Conservation (phyloP, 495 filamentous ascomycete genomes). For the Podospora comata region DNA sequence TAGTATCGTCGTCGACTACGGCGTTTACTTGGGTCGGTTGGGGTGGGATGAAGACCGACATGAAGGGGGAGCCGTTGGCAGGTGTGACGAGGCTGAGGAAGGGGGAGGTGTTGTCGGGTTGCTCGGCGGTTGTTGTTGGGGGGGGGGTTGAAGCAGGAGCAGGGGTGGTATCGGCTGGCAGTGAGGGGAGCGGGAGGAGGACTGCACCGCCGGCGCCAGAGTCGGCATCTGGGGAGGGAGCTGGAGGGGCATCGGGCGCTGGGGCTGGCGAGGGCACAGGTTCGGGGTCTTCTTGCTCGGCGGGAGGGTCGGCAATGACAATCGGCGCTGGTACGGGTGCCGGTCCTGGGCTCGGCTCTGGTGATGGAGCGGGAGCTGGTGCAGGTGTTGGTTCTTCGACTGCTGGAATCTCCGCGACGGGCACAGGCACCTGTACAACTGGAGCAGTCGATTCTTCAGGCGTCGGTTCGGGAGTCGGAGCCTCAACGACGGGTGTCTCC, state of each 20-base stretch:
- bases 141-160: not conserved
- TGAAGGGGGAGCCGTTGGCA: constrained; percentile 16
- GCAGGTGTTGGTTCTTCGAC: constrained; percentile 7
- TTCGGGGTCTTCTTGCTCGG: not conserved
- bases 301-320: not conserved
- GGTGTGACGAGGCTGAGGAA: constrained; percentile 12
- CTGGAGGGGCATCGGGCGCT: constrained; percentile 6
- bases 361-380: constrained; percentile 7
- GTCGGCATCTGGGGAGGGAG: not conserved
- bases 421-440: constrained; percentile 6
- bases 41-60: constrained; percentile 23
- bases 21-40: constrained; percentile 16
- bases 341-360: constrained; percentile 6
- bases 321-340: constrained; percentile 8
- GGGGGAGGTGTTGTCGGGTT: not conserved
- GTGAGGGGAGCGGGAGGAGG: not conserved
- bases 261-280: constrained; percentile 5
- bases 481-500: constrained; percentile 14
- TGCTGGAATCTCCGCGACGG: not conserved
- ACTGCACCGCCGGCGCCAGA: not conserved
- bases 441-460: constrained; percentile 5
- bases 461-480: constrained; percentile 5
- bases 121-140: not conserved
- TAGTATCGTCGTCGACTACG: not conserved
- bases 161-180: not conserved